Evolutionary conservation across 2,329 filamentous ascomycete species (phyloP), one percentile per base, ranked within the genome.

Genomic region (Fusarium fujikuroi): DNA sequence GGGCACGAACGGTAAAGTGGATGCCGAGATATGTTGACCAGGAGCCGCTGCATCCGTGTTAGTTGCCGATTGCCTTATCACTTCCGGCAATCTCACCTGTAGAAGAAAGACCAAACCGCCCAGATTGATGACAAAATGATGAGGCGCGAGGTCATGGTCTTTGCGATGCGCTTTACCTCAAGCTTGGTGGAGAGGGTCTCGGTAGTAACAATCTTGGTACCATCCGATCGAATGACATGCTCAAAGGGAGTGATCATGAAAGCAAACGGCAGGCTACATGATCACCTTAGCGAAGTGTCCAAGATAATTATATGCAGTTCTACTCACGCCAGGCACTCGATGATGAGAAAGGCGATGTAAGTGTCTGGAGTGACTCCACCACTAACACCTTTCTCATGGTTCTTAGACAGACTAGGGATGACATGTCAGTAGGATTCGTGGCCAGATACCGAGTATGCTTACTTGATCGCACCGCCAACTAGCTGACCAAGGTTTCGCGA

Each of bases 11-110:
- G 4, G 65, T 67, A 14, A 67, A 67, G 30, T 67, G 53, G 4
- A 67, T 67, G 3, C 65, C 65, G 2, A 67, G 65, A 28, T 67
- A 67, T 0, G 65, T 67, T 40, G 65, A 67, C 65, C 65, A 67
- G 5, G 65, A 67, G 12, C 65, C 65, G 2, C 65, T 67, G 2
- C 3, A 7, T 16, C 0, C 8, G 7, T 5, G 36, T 67, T 3
- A 67, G 28, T 30, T 30, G 28, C 28, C 28, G 28, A 30, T 30
- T 30, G 28, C 28, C 28, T 30, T 9, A 9, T 30, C 28, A 30
- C 28, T 30, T 30, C 28, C 28, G 28, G 28, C 28, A 30, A 30
- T 8, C 9, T 23, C 3, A 67, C 65, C 65, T 61, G 4, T 67
- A 67, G 7, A 67, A 67, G 40, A 67, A 67, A 1, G 65, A 67